These are phyloP conservation scores for Fistulifera pelliculosa DNA, from an alignment of 108 stramenopile genomes.

Conservation along the genomic window DNA sequence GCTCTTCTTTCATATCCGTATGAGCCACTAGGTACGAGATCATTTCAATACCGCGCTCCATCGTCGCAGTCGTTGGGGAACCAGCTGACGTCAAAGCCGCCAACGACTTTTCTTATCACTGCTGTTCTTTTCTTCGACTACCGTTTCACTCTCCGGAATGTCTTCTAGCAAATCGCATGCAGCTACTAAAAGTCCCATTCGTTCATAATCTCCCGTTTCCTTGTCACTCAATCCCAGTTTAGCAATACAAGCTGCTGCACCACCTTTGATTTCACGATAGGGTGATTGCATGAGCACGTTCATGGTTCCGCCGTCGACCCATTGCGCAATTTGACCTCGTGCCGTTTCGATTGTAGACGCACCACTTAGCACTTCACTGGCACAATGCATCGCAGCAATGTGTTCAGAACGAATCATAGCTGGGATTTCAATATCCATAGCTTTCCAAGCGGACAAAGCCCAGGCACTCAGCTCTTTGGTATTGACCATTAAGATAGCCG, in stretches of 20 bases:
- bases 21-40: slow-evolving; percentile 78
- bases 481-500: slow-evolving; percentile 55
- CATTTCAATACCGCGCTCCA: slow-evolving; percentile 91
- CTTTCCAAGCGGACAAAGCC: slow-evolving; percentile 59
- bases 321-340: slow-evolving; percentile 38
- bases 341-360: slow-evolving; percentile 65
- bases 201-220: slow-evolving; percentile 54
- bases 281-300: slow-evolving; percentile 41
- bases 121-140: slow-evolving; percentile 5
- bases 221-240: slow-evolving; percentile 73
- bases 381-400: slow-evolving; percentile 64
- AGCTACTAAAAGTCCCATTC: slow-evolving; percentile 62
- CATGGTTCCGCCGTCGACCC: slow-evolving; percentile 44
- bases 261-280: slow-evolving; percentile 66
- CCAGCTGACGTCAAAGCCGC: slow-evolving; percentile 16
- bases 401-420: slow-evolving; percentile 48
- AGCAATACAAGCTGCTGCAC: slow-evolving; percentile 75
- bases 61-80: slow-evolving; percentile 28
- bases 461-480: slow-evolving; percentile 51
- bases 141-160: slow-evolving; percentile 22
- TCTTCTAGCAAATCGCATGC: slow-evolving; percentile 71
- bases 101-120: slow-evolving; percentile 12
- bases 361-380: slow-evolving; percentile 64
- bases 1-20: slow-evolving; percentile 84
- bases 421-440: slow-evolving; percentile 33